These are phyloP conservation scores for Helminthosporium solani DNA, from an alignment of 2,329 filamentous ascomycete species.

Conservation along the genomic window DNA sequence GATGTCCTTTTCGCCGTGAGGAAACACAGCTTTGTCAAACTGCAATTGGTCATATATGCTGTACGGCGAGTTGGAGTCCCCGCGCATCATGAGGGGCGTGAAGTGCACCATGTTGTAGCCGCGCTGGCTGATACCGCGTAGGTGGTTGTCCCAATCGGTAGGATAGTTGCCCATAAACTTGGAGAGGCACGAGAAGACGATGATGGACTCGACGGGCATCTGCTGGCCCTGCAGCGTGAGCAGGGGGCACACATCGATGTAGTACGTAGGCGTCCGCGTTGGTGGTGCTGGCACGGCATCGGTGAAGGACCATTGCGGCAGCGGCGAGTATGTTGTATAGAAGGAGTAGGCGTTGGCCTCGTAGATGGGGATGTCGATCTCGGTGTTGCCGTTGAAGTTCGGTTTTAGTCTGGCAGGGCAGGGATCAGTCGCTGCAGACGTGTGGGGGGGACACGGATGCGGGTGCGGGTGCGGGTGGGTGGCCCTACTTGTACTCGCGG, in stretches of 20 bases:
- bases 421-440: conserved; percentile 13
- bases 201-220: conserved; percentile 82
- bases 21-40: conserved; percentile 82
- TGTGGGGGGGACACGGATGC: background rate
- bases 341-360: conserved; percentile 87
- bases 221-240: conserved; percentile 71
- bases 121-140: conserved; percentile 81
- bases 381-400: conserved; percentile 87
- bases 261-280: conserved; percentile 75
- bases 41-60: conserved; percentile 89
- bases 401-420: conserved; percentile 67
- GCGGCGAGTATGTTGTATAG: conserved; percentile 86
- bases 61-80: conserved; percentile 92
- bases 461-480: background rate
- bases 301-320: conserved; percentile 72
- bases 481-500: conserved; percentile 75
- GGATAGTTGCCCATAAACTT: conserved; percentile 98
- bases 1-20: conserved; percentile 80
- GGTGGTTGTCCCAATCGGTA: conserved; percentile 83
- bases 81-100: conserved; percentile 86
- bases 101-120: conserved; percentile 99
- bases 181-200: conserved; percentile 89
- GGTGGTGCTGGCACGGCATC: conserved; percentile 53
- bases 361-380: conserved; percentile 85
- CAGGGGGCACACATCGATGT: conserved; percentile 88